Evolutionary conservation across 768 basidiomycete species (phyloP), one percentile per base, ranked within the genome.

Genomic region (Russula foetens): DNA sequence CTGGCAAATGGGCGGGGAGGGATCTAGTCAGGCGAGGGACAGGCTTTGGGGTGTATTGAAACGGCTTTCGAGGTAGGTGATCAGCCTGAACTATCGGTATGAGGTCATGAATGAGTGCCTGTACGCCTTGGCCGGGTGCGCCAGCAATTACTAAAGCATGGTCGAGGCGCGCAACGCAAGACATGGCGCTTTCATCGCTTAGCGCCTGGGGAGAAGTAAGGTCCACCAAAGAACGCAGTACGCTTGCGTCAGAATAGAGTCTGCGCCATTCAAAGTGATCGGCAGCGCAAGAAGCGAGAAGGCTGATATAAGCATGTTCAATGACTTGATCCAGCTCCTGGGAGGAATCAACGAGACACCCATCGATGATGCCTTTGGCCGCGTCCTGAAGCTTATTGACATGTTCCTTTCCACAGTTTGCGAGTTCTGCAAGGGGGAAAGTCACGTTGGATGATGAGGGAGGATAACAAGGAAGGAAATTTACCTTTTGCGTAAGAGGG

Each of bases 71-170:
- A 7, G 57, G 66, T 1, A 67, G 70, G 60, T 56, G 73, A 56
- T 63, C 49, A n/a, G 67, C 49, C 66, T 97, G 95, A 19, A 92
- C 77, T 23, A 68, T 63, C 31, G 67, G 66, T 63, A 98, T 90
- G 44, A 90, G 70, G 28, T 75, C 74, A 46, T 83, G 77, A n/a
- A 92, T 78, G 47, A 86, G 67, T 31, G 88, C 82, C 41, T 83
- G 72, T 45, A 87, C 75, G 14, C 76, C 75, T 19, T 77, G 71
- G 2, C 88, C 90, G 24, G 84, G 77, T 2, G 86, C 83, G 2
- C 94, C 94, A 15, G 92, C 86, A 52, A 95, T 78, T 63, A 98
- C 84, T 63, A 98, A 85, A 1, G 87, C 86, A 64, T 77, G 79
- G 69, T 99, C 97, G 26, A 98, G 74, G 15, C 77, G 73, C 6